phyloP scores from a whole-genome alignment of 768 basidiomycete genomes.

The Rhodocollybia butyracea region DNA sequence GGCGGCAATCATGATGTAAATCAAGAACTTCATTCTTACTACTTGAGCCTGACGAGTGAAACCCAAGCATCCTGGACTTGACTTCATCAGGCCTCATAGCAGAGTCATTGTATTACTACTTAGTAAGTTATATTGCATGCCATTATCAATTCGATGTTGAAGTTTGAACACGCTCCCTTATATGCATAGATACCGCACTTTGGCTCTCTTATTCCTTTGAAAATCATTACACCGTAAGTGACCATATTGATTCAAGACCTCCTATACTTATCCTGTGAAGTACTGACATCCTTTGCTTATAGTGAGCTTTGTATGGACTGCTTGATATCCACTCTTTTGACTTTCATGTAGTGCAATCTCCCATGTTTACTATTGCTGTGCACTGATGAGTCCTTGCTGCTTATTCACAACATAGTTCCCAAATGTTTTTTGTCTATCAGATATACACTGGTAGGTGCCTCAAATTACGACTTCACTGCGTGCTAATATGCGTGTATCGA shows the following conservation, averaged over 20 bases:
- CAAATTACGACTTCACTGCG: not conserved
- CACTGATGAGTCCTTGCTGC: not conserved
- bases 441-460: constrained; percentile 29
- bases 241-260: not conserved
- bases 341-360: constrained; percentile 37
- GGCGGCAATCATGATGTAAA: constrained; percentile 18
- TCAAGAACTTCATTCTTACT: not conserved
- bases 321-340: constrained; percentile 39
- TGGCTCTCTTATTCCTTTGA: constrained; percentile 35
- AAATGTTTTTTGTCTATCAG: constrained; percentile 42
- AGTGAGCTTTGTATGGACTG: constrained; percentile 41
- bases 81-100: constrained; percentile 36
- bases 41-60: not conserved
- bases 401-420: constrained; percentile 29
- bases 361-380: not conserved
- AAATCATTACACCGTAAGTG: constrained; percentile 34
- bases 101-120: constrained; percentile 43
- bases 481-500: not conserved
- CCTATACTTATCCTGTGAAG: not conserved
- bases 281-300: too few relatives aligned
- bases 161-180: too few relatives aligned
- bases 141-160: not conserved
- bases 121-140: constrained; percentile 23
- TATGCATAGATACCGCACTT: constrained; percentile 38
- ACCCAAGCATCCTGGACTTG: constrained; percentile 29